These are phyloP conservation scores for Candida schatavii DNA, from an alignment of 805 yeast species.

Conservation along the genomic window DNA sequence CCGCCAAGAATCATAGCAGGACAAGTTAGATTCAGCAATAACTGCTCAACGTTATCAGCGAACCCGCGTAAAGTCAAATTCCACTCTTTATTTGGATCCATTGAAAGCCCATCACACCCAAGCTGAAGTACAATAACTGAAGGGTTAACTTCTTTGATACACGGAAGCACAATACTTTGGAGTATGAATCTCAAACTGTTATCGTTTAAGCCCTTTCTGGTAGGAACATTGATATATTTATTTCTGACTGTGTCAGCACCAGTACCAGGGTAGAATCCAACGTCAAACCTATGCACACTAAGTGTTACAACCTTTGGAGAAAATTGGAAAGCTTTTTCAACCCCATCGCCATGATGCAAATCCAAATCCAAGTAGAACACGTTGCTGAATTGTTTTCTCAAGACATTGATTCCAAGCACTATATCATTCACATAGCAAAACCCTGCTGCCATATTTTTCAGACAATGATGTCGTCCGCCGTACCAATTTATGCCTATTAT, in stretches of 20 bases:
- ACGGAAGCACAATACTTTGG: constrained; percentile 41
- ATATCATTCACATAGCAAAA: constrained; percentile 75
- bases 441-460: constrained; percentile 55
- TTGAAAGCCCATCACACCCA: constrained; percentile 73
- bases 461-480: constrained; percentile 78
- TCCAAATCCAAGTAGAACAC: constrained; percentile 69
- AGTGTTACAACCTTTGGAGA: constrained; percentile 57
- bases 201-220: constrained; percentile 56
- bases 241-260: constrained; percentile 43
- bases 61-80: constrained; percentile 57
- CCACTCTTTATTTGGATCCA: constrained; percentile 68
- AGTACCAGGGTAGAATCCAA: constrained; percentile 74
- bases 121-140: constrained; percentile 60
- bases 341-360: constrained; percentile 82
- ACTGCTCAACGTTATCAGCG: constrained; percentile 27
- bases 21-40: constrained; percentile 5
- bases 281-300: constrained; percentile 61
- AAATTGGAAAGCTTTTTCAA: constrained; percentile 58
- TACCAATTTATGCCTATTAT: constrained; percentile 63
- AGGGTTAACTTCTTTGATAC: constrained; percentile 39
- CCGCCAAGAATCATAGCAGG: constrained; percentile 64
- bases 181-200: constrained; percentile 34
- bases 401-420: constrained; percentile 50
- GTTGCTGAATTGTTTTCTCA: constrained; percentile 44
- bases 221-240: constrained; percentile 51